Base-by-base conservation (phyloP, 352 stramenopile species). In the Globisporangium perplexum region DNA sequence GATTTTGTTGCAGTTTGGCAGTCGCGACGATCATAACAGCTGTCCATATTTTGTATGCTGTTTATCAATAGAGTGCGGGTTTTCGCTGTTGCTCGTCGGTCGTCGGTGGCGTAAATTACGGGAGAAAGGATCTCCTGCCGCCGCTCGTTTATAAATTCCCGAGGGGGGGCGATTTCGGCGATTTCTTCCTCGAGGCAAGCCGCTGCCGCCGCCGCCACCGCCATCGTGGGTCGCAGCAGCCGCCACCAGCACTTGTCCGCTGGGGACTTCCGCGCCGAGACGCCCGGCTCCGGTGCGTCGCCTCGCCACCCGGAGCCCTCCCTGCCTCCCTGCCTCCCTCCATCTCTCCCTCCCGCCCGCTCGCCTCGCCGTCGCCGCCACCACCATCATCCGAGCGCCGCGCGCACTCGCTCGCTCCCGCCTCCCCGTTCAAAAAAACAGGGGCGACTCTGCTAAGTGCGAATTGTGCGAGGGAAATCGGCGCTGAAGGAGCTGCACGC, bases 331-430 rank as follows among this genome's bases (percentile, higher is more conserved):
- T n/a, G n/a, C n/a, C 33, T 11, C 11, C 33, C 8, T 39, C 33
- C 33, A 11, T 7, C 1, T 18, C 33, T 5, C 33, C 33, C 14
- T 7, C 69, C 80, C 33, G 33, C 33, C 10, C 33, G 33, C 33
- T 7, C 3, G 1, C 14, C 33, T 5, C 33, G 33, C 33, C 33
- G 12, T 2, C 14, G 33, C 2, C 33, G 11, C 3, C 33, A 12
- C 33, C 8, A 8, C 31, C 8, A 12, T 8, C 31, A 14, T 1
- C 11, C 31, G 31, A 10, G 7, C 31, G 31, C 31, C 1, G 17
- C 31, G n/a, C n/a, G n/a, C 36, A 47, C n/a, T 33, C 36, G 36
- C 36, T 30, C 26, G 26, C 15, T 20, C 22, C 41, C 41, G 28
- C 41, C n/a, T n/a, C n/a, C n/a, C n/a, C 41, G 41, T 46, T 46